Conservation (phyloP, 129 eudicot genomes). For the Tagetes erecta region DNA sequence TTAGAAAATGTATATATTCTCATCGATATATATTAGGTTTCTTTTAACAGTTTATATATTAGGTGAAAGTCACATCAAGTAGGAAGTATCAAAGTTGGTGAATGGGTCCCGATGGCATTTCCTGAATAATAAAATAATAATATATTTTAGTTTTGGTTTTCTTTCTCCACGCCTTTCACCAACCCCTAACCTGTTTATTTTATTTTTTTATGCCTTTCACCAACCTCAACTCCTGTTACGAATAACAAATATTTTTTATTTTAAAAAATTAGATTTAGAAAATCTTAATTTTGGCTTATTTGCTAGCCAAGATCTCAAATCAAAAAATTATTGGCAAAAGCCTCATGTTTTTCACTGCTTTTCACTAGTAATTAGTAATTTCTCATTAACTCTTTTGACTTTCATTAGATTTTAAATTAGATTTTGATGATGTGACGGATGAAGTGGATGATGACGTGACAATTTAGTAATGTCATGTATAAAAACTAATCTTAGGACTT, state of each 20-base stretch:
- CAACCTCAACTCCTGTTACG: not conserved
- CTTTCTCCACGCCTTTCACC: conserved; percentile 26
- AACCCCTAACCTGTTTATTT: conserved; percentile 15
- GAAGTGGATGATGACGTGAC: too few species aligned
- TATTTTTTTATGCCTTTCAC: not conserved
- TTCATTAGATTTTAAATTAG: too few species aligned
- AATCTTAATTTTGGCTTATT: too few species aligned
- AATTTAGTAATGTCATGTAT: too few species aligned
- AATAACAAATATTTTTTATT: not conserved
- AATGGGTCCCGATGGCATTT: conserved; percentile 14
- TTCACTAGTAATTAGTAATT: too few species aligned
- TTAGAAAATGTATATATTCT: too few species aligned
- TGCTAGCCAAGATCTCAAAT: too few species aligned
- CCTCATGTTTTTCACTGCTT: too few species aligned
- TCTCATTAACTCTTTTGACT: too few species aligned
- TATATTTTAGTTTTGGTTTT: not conserved
- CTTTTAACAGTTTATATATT: not conserved
- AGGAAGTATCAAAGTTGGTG: conserved; percentile 23
- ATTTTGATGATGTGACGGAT: too few species aligned
- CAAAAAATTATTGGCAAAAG: too few species aligned
- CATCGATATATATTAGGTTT: not conserved
- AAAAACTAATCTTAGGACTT: too few species aligned
- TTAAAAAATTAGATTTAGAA: not conserved
- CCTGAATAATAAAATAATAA: not conserved
- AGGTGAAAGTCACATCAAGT: conserved; percentile 25